These are phyloP conservation scores for Actinomortierella wolfii DNA, from an alignment of 371 early-diverging fungal species.

Conservation along the genomic window DNA sequence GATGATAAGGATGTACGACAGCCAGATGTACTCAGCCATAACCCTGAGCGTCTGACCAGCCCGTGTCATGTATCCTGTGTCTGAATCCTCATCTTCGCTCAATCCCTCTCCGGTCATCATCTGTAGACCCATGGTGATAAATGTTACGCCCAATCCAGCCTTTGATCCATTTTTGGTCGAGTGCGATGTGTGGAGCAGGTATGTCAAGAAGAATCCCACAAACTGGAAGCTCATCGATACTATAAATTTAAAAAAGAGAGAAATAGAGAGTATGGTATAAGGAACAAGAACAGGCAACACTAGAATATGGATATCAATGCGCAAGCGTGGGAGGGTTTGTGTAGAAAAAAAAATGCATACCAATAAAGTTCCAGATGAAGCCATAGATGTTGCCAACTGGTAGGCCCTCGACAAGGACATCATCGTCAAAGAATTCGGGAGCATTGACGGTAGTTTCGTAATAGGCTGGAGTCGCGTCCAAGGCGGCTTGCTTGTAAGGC, in stretches of 20 bases:
- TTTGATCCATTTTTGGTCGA: constrained; percentile 67
- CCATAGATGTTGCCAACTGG: constrained; percentile 64
- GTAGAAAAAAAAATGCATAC: too few species aligned
- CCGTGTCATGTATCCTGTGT: constrained; percentile 37
- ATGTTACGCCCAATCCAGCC: constrained; percentile 66
- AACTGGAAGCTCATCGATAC: constrained; percentile 76
- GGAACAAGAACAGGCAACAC: not conserved
- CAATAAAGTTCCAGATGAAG: constrained; percentile 66
- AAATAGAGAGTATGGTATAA: not conserved
- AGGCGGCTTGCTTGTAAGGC: constrained; percentile 66
- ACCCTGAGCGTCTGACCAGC: not conserved
- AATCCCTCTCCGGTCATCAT: constrained; percentile 21
- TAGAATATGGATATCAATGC: too few species aligned
- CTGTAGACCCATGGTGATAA: constrained; percentile 51
- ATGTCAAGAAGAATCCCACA: constrained; percentile 73
- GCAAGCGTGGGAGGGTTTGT: too few species aligned
- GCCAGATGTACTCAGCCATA: constrained; percentile 24
- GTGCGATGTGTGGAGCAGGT: constrained; percentile 69
- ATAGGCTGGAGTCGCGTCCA: constrained; percentile 68
- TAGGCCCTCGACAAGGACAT: constrained; percentile 65
- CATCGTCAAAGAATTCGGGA: constrained; percentile 60
- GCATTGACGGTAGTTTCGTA: constrained; percentile 64
- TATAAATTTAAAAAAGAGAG: constrained; percentile 20
- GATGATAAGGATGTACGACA: constrained; percentile 54
- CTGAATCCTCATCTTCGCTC: constrained; percentile 21